Base-by-base conservation (phyloP, 208 protist species). In the Trypanosoma mega region DNA sequence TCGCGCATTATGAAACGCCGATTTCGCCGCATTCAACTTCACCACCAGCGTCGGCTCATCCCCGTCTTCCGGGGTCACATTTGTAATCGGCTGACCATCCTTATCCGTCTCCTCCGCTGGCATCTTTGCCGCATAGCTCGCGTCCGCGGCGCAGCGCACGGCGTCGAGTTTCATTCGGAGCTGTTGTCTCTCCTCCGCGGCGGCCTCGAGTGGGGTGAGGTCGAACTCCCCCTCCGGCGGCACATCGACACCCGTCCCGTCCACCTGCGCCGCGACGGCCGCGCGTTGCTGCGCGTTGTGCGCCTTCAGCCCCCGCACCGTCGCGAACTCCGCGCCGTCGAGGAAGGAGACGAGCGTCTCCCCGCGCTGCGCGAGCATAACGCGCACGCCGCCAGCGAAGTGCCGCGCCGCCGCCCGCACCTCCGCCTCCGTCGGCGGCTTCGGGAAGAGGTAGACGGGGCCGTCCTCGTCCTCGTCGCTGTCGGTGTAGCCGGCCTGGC, bases 81-180 rank as follows among this genome's bases (percentile, higher is more conserved):
- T 51, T 30, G 47, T 71, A 2, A 47, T 12, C 9, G 62, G 69
- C 5, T 39, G 29, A 11, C 68, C 58, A 21, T 23, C 49, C 31
- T 60, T 54, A 45, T 85, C 60, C 50, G 73, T 75, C 68, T 92
- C 85, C 9, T 55, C 53, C 9, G 43, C 5, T 46, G 76, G 85
- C 2, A 92, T 60, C 43, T 74, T 64, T 11, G 57, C 55, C 11
- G 71, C 50, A 69, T 90, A 88, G 16, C 52, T 78, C 9, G 58
- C 61, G 57, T 89, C 80, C 21, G 73, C 18, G 36, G 55, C 24
- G 31, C 62, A 75, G 45, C 72, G 70, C 48, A 74, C 50, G 9
- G 74, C 71, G 45, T 92, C 82, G 30, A 92, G 70, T 58, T 83
- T 80, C 74, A 83, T 76, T 26, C 82, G 75, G 20, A 67, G 55